These are phyloP conservation scores for Akanthomyces muscarius DNA, from an alignment of 2,329 filamentous ascomycete species.

Conservation along the genomic window DNA sequence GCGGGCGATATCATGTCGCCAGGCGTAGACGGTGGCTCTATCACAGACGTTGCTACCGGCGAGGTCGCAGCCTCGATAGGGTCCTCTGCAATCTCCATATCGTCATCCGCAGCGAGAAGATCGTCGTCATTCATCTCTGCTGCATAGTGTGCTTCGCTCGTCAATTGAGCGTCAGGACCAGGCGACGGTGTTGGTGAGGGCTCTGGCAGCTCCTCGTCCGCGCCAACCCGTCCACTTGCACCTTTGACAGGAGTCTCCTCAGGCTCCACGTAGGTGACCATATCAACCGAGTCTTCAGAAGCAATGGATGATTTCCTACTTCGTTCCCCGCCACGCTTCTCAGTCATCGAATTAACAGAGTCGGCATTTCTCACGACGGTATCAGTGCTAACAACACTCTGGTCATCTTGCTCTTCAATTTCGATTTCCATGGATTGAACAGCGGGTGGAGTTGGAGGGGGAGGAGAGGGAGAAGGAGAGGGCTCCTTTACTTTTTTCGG, in stretches of 20 bases:
- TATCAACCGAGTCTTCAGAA: constrained; percentile 16
- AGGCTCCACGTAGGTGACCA: constrained; percentile 10
- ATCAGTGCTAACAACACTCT: constrained; percentile 40
- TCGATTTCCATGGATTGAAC: constrained; percentile 15
- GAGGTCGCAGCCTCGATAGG: constrained; percentile 12
- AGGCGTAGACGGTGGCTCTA: constrained; percentile 41
- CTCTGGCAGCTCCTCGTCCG: constrained; percentile 16
- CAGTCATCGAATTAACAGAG: constrained; percentile 6
- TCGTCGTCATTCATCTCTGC: constrained; percentile 10
- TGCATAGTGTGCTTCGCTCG: constrained; percentile 15
- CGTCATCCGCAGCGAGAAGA: constrained; percentile 4
- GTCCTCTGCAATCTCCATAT: constrained; percentile 18
- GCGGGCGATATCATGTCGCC: constrained; percentile 40
- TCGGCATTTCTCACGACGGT: constrained; percentile 36
- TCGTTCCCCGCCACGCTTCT: not conserved
- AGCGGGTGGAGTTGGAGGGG: constrained; percentile 19
- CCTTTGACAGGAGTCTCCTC: constrained; percentile 25
- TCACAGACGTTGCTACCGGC: constrained; percentile 16
- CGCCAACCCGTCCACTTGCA: constrained; percentile 19
- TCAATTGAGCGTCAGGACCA: constrained; percentile 20
- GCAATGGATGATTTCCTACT: not conserved
- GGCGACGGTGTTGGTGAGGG: constrained; percentile 12
- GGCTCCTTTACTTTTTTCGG: constrained; percentile 40
- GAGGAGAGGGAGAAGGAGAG: constrained; percentile 25
- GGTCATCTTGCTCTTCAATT: constrained; percentile 27